Evolutionary conservation across 2,329 filamentous ascomycete species (phyloP).

Genomic region (Talaromyces rugulosus): DNA sequence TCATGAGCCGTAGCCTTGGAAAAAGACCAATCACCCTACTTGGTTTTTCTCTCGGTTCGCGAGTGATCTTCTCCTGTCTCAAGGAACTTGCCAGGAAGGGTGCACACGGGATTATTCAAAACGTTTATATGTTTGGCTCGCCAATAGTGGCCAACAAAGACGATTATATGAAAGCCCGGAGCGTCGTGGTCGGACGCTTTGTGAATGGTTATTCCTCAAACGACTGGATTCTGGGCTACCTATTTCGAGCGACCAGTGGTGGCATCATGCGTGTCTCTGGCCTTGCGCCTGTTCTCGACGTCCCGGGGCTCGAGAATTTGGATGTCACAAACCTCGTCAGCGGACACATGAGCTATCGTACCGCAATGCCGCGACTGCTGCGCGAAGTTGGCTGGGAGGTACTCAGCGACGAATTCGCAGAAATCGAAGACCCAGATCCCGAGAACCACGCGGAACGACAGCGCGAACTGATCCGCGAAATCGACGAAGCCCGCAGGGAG

Average conservation of each 20-base stretch:
- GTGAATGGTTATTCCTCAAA: conserved; percentile 92
- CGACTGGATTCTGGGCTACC: conserved; percentile 94
- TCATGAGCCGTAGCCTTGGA: conserved; percentile 87
- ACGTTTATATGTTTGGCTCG: conserved; percentile 91
- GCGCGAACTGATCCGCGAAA: conserved; percentile 90
- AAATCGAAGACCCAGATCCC: conserved; percentile 96
- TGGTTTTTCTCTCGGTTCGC: conserved; percentile 86
- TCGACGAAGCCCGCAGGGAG: conserved; percentile 86
- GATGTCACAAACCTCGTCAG: conserved; percentile 80
- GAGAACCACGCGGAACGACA: conserved; percentile 86
- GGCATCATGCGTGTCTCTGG: conserved; percentile 87
- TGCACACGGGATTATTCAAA: conserved; percentile 83
- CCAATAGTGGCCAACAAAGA: conserved; percentile 89
- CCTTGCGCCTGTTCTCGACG: conserved; percentile 67
- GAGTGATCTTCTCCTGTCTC: conserved; percentile 89
- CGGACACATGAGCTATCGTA: conserved; percentile 95
- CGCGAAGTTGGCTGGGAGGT: conserved; percentile 87
- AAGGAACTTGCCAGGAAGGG: conserved; percentile 80
- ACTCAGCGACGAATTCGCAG: conserved; percentile 87
- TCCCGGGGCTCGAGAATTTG: conserved; percentile 83
- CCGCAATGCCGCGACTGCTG: conserved; percentile 82
- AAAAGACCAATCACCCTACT: conserved; percentile 88
- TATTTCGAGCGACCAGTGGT: conserved; percentile 90
- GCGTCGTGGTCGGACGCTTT: conserved; percentile 87
- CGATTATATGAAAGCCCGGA: conserved; percentile 74